A percentile compares a stretch with the other conserved stretches of the same genome.
Evolutionary conservation across 495 filamentous ascomycete genomes (phyloP).

Genomic region (Monascus purpureus): DNA sequence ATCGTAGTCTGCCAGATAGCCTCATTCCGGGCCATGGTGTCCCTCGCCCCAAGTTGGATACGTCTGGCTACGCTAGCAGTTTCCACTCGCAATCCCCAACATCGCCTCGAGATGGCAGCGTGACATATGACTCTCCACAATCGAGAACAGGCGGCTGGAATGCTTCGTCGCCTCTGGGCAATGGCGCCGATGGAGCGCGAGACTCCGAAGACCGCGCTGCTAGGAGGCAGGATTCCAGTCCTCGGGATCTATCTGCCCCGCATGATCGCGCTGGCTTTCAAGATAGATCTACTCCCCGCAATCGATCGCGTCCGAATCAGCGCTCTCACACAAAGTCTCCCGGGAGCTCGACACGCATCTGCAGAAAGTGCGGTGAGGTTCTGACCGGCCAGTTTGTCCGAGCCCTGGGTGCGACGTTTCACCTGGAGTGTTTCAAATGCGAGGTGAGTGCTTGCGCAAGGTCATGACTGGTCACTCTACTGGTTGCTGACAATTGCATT

Average conservation of each 20-base stretch:
- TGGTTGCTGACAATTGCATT: no score
- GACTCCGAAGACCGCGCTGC: slow-evolving; percentile 19
- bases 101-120: slow-evolving; percentile 29
- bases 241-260: slow-evolving; percentile 11
- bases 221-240: slow-evolving; percentile 18
- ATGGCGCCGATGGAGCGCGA: slow-evolving; percentile 10
- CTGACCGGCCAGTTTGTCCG: slow-evolving; percentile 93
- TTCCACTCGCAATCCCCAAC: slow-evolving; percentile 30
- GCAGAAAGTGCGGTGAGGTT: slow-evolving; percentile 75
- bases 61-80: slow-evolving; percentile 23
- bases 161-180: slow-evolving; percentile 9
- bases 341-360: slow-evolving; percentile 39
- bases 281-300: slow-evolving; percentile 23
- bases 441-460: slow-evolving; percentile 47
- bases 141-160: slow-evolving; percentile 20
- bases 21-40: slow-evolving; percentile 34
- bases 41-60: slow-evolving; percentile 27
- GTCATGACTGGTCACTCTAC: not conserved
- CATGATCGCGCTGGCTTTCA: slow-evolving; percentile 21
- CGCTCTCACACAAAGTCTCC: slow-evolving; percentile 28
- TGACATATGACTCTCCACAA: slow-evolving; percentile 31
- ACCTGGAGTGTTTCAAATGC: slow-evolving; percentile 97
- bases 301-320: slow-evolving; percentile 32
- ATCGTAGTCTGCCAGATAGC: slow-evolving; percentile 30
- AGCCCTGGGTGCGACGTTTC: slow-evolving; percentile 81